Conservation (phyloP, 495 filamentous ascomycete genomes). For the Aspergillus saccharolyticus region DNA sequence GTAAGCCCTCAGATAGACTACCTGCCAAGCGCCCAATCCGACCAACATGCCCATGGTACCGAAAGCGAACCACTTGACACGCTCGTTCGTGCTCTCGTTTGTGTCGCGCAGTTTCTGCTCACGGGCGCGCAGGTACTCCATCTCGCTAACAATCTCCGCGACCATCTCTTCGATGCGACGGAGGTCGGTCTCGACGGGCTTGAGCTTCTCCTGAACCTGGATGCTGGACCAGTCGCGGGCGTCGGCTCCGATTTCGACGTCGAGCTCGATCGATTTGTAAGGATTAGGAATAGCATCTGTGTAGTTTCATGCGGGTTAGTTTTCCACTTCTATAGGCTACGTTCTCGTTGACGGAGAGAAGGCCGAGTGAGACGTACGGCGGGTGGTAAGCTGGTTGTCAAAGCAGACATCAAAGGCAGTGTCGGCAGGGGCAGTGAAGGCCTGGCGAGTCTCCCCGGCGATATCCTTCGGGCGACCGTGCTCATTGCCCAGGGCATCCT, state of each 20-base stretch:
- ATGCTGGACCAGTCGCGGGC: slow-evolving; percentile 97
- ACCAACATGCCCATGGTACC: slow-evolving; percentile 91
- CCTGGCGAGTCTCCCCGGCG: slow-evolving; percentile 83
- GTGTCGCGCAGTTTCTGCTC: slow-evolving; percentile 97
- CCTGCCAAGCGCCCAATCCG: slow-evolving; percentile 90
- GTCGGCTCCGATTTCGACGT: slow-evolving; percentile 97
- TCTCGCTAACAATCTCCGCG: slow-evolving; percentile 73
- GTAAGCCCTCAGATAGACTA: slow-evolving; percentile 94
- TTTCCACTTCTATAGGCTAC: background rate
- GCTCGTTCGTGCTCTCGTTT: slow-evolving; percentile 98
- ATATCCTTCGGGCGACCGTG: slow-evolving; percentile 88
- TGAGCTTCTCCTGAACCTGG: slow-evolving; percentile 94
- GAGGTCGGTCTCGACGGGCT: slow-evolving; percentile 93
- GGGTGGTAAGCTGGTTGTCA: slow-evolving; percentile 66
- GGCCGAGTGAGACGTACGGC: slow-evolving; percentile 48
- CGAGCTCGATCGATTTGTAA: slow-evolving; percentile 80
- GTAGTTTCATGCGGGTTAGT: background rate
- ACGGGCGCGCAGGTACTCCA: slow-evolving; percentile 83
- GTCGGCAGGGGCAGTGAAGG: slow-evolving; percentile 93
- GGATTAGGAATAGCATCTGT: slow-evolving; percentile 50
- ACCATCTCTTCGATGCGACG: slow-evolving; percentile 88
- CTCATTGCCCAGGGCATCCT: slow-evolving; percentile 91
- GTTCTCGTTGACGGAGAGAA: background rate
- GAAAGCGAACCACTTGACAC: slow-evolving; percentile 98
- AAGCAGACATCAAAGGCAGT: slow-evolving; percentile 97